Percentiles rank a stretch among this genome's conserved stretches.
Evolutionary conservation across 2,329 filamentous ascomycete genomes (phyloP).

Genomic region (Sclerotinia borealis): DNA sequence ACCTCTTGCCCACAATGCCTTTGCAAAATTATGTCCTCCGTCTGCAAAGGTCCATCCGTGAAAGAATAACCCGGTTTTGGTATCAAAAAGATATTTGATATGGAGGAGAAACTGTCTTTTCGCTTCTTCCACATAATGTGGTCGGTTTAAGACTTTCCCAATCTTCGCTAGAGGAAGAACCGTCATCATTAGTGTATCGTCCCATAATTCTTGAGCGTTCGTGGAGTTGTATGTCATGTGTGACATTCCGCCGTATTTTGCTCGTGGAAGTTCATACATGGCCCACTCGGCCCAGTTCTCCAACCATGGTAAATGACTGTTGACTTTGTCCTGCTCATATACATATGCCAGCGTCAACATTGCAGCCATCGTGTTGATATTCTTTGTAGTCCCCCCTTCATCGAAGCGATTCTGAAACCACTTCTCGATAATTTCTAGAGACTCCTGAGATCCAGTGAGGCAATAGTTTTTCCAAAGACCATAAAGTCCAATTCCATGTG

Average conservation of each 20-base stretch:
- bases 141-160: slow-evolving; percentile 61
- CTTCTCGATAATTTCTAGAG: slow-evolving; percentile 60
- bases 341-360: slow-evolving; percentile 70
- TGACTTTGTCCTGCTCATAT: slow-evolving; percentile 68
- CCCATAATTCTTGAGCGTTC: slow-evolving; percentile 74
- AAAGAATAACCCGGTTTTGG: slow-evolving; percentile 66
- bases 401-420: slow-evolving; percentile 64
- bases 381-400: slow-evolving; percentile 61
- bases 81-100: slow-evolving; percentile 72
- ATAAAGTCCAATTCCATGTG: slow-evolving; percentile 73
- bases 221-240: slow-evolving; percentile 46
- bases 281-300: slow-evolving; percentile 80
- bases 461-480: slow-evolving; percentile 79
- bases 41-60: slow-evolving; percentile 76
- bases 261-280: slow-evolving; percentile 68
- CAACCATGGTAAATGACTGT: slow-evolving; percentile 68
- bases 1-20: slow-evolving; percentile 52
- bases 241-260: slow-evolving; percentile 52
- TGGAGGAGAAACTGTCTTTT: slow-evolving; percentile 73
- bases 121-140: slow-evolving; percentile 70
- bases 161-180: slow-evolving; percentile 70
- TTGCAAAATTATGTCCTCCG: slow-evolving; percentile 56
- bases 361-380: slow-evolving; percentile 74
- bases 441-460: slow-evolving; percentile 55
- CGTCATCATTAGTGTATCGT: slow-evolving; percentile 85